Conservation (phyloP, 495 filamentous ascomycete species). For the Bathelium albidoporum region DNA sequence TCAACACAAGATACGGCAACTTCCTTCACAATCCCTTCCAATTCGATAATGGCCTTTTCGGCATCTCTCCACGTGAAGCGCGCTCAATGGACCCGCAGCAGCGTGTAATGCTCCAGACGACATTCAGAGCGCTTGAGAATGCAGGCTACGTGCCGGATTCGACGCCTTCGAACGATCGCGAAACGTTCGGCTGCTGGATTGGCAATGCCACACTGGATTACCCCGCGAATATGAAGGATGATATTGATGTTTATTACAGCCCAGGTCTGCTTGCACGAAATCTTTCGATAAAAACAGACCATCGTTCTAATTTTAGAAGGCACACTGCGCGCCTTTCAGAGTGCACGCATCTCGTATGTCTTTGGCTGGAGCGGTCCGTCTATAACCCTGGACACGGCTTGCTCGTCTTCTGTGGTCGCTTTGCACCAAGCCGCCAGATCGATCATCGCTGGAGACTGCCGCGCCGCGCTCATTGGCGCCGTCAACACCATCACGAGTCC, state of each 20-base stretch:
- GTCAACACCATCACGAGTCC: conserved; percentile 13
- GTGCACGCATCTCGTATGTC: conserved; percentile 9
- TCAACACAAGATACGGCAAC: conserved; percentile 8
- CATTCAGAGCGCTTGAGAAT: conserved; percentile 6
- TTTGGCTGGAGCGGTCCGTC: conserved; percentile 6
- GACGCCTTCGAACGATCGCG: conserved; percentile 11
- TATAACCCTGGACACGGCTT: conserved; percentile 29
- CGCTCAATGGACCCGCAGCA: conserved; percentile 9
- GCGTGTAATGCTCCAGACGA: conserved; percentile 5
- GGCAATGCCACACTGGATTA: conserved; percentile 7
- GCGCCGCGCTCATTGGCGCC: conserved; percentile 41
- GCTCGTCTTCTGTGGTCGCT: conserved; percentile 37
- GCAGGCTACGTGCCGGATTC: conserved; percentile 4
- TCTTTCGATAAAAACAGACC: conserved; percentile 3
- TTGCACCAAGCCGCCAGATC: conserved; percentile 37
- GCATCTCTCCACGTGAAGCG: conserved; percentile 7
- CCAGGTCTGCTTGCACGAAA: conserved; percentile 3
- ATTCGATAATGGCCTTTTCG: conserved; percentile 8
- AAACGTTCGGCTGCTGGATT: background rate
- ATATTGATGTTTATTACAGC: conserved; percentile 7
- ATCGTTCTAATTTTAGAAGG: conserved; percentile 5
- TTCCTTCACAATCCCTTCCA: conserved; percentile 5
- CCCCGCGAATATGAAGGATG: conserved; percentile 3
- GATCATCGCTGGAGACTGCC: conserved; percentile 32
- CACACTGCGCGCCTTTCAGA: conserved; percentile 3